Percentiles rank a stretch among this genome's conserved stretches.
These are phyloP conservation scores for Pyrenophora seminiperda DNA, from an alignment of 2,329 filamentous ascomycete species.

Conservation along the genomic window DNA sequence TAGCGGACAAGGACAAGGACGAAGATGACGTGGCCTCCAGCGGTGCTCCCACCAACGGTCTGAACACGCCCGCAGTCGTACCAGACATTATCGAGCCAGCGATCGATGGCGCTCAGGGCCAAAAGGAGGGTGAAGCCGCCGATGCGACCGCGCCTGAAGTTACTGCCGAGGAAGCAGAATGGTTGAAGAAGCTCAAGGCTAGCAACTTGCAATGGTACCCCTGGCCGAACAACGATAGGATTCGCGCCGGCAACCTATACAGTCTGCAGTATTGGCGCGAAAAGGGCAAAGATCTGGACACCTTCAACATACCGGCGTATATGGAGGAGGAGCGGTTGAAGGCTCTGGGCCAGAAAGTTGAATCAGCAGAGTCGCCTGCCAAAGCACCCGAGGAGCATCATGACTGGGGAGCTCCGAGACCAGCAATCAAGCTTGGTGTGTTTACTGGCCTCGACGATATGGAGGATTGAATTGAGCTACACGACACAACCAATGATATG, in stretches of 20 bases:
- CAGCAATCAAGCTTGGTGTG: conserved; percentile 5
- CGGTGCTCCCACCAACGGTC: conserved; percentile 34
- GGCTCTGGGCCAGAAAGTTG: neutral
- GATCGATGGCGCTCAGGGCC: conserved; percentile 28
- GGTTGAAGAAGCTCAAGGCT: conserved; percentile 40
- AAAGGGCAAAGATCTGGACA: conserved; percentile 25
- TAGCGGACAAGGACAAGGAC: conserved; percentile 26
- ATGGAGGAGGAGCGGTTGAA: conserved; percentile 27
- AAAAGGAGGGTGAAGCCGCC: conserved; percentile 20
- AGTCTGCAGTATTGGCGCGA: conserved; percentile 33
- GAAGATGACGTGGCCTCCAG: conserved; percentile 28
- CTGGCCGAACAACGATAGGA: conserved; percentile 75
- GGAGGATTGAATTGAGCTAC: neutral
- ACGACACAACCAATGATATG: neutral
- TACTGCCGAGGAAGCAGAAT: conserved; percentile 42
- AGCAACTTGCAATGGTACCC: conserved; percentile 63
- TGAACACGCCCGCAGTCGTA: conserved; percentile 37
- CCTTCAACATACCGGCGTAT: conserved; percentile 30
- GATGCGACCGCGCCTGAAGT: conserved; percentile 24
- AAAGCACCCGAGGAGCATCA: neutral
- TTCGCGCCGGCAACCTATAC: conserved; percentile 68
- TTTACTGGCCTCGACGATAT: conserved; percentile 11
- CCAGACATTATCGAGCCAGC: conserved; percentile 26
- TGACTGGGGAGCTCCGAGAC: conserved; percentile 2
- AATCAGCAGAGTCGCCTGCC: neutral